A percentile compares a stretch with the other conserved stretches of the same genome.
Conservation (phyloP, 495 filamentous ascomycete genomes). For the Penicillium angulare region DNA sequence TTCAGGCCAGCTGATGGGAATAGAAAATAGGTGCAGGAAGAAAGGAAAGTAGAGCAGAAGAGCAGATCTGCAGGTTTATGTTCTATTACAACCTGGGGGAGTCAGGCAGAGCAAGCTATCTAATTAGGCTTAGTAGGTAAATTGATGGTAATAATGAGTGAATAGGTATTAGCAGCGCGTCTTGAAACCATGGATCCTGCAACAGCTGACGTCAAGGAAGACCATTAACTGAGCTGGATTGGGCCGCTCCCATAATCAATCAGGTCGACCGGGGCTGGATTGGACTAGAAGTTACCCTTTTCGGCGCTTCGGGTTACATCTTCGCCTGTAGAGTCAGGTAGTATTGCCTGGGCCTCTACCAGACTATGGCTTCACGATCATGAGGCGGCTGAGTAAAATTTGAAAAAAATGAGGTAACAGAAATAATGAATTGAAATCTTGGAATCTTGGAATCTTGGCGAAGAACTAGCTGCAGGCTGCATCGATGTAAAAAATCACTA, state of each 20-base stretch:
- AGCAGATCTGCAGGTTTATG: conserved; percentile 1
- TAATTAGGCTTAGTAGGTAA: neutral
- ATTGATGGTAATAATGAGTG: conserved; percentile 16
- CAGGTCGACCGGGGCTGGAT: neutral
- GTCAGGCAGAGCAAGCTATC: too few species aligned
- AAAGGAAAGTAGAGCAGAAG: neutral
- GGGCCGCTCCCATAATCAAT: neutral
- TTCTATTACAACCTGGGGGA: too few species aligned
- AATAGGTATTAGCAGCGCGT: conserved; percentile 8
- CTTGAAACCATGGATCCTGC: conserved; percentile 4
- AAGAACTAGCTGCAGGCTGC: neutral
- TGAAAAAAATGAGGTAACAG: conserved; percentile 4
- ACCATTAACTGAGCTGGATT: neutral
- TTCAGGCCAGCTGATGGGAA: conserved; percentile 28
- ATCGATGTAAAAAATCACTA: too few species aligned
- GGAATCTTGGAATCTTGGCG: too few species aligned
- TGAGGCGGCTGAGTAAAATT: neutral
- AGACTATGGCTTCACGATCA: too few species aligned
- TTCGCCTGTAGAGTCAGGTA: conserved; percentile 1
- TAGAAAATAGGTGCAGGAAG: neutral
- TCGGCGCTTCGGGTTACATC: conserved; percentile 20
- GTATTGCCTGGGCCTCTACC: conserved; percentile 11
- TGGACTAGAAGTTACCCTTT: conserved; percentile 4
- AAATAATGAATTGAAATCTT: conserved; percentile 6
- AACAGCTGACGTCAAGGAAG: conserved; percentile 28